A percentile compares a stretch with the other conserved stretches of the same genome.
phyloP scores from a whole-genome alignment of 192 early-diverging fungal genomes.

The Piromyces sp. region DNA sequence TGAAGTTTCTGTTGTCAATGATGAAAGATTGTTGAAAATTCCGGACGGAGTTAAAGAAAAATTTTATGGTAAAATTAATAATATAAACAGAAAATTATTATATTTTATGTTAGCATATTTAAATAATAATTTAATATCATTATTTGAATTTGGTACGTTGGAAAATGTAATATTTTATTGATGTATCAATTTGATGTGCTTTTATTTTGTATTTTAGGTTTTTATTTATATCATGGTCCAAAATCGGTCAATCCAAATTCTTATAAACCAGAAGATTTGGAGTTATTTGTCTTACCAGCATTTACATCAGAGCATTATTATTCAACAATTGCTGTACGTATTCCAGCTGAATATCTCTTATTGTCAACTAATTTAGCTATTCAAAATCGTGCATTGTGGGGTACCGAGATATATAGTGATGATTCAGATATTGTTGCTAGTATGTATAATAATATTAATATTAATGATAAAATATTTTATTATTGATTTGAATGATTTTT shows the following conservation, averaged over 20 bases:
- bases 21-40: conserved; percentile 9
- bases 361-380: conserved; percentile 43
- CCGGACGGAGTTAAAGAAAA: conserved; percentile 3
- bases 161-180: no score
- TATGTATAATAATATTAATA: conserved; percentile 11
- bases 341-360: conserved; percentile 42
- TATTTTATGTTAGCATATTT: no score
- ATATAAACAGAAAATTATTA: no score
- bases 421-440: conserved; percentile 70
- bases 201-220: no score
- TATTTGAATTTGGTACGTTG: no score
- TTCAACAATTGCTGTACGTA: conserved; percentile 39
- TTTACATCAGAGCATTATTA: conserved; percentile 24
- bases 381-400: conserved; percentile 50
- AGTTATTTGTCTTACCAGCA: conserved; percentile 25
- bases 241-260: conserved; percentile 7
- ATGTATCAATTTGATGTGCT: no score
- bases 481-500: no score
- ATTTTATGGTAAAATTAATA: conserved; percentile 8
- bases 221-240: conserved; percentile 17
- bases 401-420: conserved; percentile 69
- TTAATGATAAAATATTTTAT: no score
- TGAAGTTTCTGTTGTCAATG: conserved; percentile 18
- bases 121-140: no score
- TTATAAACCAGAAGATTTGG: conserved; percentile 8